These are phyloP conservation scores for Vanrija pseudolonga DNA, from an alignment of 1,284 basidiomycete species.

Conservation along the genomic window DNA sequence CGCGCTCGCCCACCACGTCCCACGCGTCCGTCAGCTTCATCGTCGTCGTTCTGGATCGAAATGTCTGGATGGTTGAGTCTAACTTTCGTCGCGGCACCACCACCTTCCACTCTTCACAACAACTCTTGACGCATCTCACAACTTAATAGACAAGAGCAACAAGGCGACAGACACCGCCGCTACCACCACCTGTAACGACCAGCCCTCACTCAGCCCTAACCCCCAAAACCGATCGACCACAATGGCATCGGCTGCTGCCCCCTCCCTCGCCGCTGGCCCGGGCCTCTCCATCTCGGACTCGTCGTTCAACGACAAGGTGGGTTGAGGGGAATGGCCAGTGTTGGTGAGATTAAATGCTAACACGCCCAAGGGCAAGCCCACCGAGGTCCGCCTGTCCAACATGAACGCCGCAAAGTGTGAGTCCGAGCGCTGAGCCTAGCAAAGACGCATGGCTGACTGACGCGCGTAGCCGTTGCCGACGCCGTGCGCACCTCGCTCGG, in stretches of 20 bases:
- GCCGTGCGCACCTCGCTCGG: constrained; percentile 95
- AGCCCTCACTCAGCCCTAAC: background rate
- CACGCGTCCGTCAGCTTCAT: too few species aligned
- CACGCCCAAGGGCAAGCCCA: constrained; percentile 45
- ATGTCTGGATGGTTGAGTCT: background rate
- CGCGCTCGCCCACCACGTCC: too few species aligned
- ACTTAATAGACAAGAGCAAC: background rate
- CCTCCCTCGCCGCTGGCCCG: constrained; percentile 16
- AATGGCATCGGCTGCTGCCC: constrained; percentile 26
- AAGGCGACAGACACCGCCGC: background rate
- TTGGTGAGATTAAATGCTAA: constrained; percentile 7
- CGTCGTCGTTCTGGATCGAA: too few species aligned
- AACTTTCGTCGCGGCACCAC: constrained; percentile 18
- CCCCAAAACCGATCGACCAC: constrained; percentile 5
- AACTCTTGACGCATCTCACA: background rate
- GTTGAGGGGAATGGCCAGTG: constrained; percentile 8
- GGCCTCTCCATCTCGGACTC: constrained; percentile 33
- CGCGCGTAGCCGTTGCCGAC: constrained; percentile 80
- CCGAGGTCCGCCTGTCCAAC: constrained; percentile 87
- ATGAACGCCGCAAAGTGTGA: constrained; percentile 92
- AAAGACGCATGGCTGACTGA: constrained; percentile 7
- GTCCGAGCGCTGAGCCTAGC: constrained; percentile 18
- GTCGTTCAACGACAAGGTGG: constrained; percentile 45
- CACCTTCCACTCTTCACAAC: constrained; percentile 7
- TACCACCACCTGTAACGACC: background rate